A percentile compares a stretch with the other conserved stretches of the same genome.
phyloP scores from a whole-genome alignment of 768 basidiomycete genomes.

The Leccinum sublutescens region DNA sequence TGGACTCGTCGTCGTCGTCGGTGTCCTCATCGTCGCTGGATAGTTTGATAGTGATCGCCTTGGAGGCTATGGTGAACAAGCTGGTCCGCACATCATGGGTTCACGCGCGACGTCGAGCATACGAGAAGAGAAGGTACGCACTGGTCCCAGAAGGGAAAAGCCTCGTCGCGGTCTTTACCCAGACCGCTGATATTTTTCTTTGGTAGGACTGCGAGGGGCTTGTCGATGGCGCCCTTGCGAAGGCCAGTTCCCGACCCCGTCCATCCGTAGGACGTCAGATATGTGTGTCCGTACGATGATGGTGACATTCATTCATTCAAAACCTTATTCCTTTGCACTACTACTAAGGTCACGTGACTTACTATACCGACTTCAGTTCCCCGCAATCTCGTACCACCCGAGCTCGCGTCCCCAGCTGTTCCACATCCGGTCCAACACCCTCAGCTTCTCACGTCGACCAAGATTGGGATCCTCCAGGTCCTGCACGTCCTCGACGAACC shows the following conservation, averaged over 20 bases:
- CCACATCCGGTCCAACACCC: slow-evolving; percentile 86
- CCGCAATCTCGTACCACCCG: slow-evolving; percentile 49
- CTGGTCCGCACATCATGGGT: slow-evolving; percentile 9
- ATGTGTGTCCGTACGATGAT: slow-evolving; percentile 49
- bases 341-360: slow-evolving; percentile 10
- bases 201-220: slow-evolving; percentile 75
- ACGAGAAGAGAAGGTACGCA: slow-evolving; percentile 27
- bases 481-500: slow-evolving; percentile 81
- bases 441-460: slow-evolving; percentile 67
- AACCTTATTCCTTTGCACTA: background rate
- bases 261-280: slow-evolving; percentile 85
- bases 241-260: slow-evolving; percentile 81
- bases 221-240: slow-evolving; percentile 74
- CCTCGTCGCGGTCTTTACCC: slow-evolving; percentile 92
- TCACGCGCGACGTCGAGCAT: background rate
- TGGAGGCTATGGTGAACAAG: slow-evolving; percentile 78
- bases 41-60: slow-evolving; percentile 74
- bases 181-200: slow-evolving; percentile 86
- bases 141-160: slow-evolving; percentile 99
- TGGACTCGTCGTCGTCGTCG: slow-evolving; percentile 36
- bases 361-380: background rate
- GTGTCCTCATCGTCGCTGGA: slow-evolving; percentile 49
- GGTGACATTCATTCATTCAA: slow-evolving; percentile 5
- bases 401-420: slow-evolving; percentile 75
- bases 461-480: slow-evolving; percentile 78